Evolutionary conservation across 257 asterid species (phyloP).

Genomic region (Jaltomata sinuosa): DNA sequence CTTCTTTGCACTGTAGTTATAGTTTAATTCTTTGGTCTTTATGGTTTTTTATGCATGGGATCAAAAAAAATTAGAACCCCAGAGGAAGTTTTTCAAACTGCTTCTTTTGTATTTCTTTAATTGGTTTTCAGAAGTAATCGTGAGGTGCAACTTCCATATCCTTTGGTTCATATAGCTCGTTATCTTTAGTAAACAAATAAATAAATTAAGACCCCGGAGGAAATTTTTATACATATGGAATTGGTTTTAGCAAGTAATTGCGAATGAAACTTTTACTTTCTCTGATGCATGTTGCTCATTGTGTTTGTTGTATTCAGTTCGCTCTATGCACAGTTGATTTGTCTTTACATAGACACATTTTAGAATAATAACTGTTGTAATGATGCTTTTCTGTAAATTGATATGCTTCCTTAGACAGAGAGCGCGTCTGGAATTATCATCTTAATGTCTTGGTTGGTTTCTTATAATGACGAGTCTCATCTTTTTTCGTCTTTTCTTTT

Average conservation of each 20-base stretch:
- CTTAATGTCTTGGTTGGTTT: background rate
- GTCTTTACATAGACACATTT: background rate
- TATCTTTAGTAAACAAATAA: background rate
- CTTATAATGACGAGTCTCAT: constrained; percentile 10
- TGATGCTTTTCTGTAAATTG: background rate
- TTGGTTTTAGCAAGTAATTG: background rate
- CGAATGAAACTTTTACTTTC: background rate
- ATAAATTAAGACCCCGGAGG: background rate
- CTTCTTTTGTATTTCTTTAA: background rate
- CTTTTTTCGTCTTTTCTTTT: constrained; percentile 9
- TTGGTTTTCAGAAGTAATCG: background rate
- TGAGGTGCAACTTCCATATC: background rate
- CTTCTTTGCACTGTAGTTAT: background rate
- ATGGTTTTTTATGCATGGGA: background rate
- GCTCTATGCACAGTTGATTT: background rate
- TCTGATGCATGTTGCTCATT: background rate
- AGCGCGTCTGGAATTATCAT: background rate
- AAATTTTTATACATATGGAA: too few species aligned
- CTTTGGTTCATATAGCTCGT: background rate
- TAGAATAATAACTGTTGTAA: background rate
- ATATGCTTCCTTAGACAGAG: background rate
- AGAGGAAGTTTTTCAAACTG: background rate
- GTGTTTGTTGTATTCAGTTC: background rate
- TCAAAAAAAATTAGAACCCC: background rate
- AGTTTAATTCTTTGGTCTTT: background rate